A percentile compares a stretch with the other conserved stretches of the same genome.
Conservation (phyloP, 1,284 basidiomycete species). For the Cutaneotrichosporon dermatis region DNA sequence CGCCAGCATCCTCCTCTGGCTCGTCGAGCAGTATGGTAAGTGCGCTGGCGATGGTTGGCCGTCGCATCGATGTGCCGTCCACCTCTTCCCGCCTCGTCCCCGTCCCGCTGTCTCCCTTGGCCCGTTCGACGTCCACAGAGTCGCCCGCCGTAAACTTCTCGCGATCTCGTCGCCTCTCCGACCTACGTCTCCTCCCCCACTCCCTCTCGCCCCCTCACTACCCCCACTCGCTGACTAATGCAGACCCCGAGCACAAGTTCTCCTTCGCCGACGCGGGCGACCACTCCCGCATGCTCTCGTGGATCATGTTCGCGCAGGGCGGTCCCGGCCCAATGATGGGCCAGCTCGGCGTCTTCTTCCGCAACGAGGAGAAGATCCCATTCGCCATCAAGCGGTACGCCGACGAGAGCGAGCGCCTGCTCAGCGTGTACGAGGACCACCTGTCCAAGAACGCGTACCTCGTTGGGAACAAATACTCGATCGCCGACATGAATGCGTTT, state of each 20-base stretch:
- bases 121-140: no score
- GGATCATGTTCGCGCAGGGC: conserved; percentile 65
- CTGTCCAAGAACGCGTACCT: conserved; percentile 57
- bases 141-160: no score
- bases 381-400: conserved; percentile 59
- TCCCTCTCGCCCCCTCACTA: no score
- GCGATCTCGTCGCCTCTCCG: no score
- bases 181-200: no score
- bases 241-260: conserved; percentile 52
- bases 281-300: conserved; percentile 61
- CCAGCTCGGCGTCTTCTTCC: conserved; percentile 5
- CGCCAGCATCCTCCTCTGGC: conserved; percentile 62
- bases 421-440: conserved; percentile 66
- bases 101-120: no score
- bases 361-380: conserved; percentile 34
- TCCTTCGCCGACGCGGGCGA: conserved; percentile 53
- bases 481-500: conserved; percentile 52
- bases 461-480: conserved; percentile 61
- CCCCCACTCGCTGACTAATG: no score
- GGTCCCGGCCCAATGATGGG: conserved; percentile 48
- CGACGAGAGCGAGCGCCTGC: conserved; percentile 71
- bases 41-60: no score
- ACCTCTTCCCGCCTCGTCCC: no score
- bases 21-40: conserved; percentile 56
- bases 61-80: no score